Conservation (phyloP, 1,284 basidiomycete species). For the Boletus semigastroideus region DNA sequence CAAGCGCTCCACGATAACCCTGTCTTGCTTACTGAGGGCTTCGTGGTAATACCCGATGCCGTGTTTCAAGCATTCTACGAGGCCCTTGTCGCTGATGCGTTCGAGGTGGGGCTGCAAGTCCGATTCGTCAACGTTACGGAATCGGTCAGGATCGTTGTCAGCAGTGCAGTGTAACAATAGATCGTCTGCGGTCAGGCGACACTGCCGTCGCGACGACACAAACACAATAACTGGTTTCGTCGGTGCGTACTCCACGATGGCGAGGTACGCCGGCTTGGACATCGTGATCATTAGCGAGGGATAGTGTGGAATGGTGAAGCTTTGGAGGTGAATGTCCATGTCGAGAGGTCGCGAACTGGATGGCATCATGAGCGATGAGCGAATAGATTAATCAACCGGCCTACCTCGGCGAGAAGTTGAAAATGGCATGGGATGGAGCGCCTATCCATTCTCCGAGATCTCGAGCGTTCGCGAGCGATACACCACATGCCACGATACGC, state of each 20-base stretch:
- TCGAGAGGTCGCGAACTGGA: conserved; percentile 87
- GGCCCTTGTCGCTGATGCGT: conserved; percentile 74
- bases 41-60: conserved; percentile 98
- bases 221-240: conserved; percentile 90
- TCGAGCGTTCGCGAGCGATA: conserved; percentile 93
- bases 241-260: conserved; percentile 87
- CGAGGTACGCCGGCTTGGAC: conserved; percentile 97
- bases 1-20: conserved; percentile 89
- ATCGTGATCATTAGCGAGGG: conserved; percentile 98
- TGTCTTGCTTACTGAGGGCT: conserved; percentile 89
- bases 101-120: conserved; percentile 90
- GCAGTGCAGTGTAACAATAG: conserved; percentile 87
- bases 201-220: conserved; percentile 93
- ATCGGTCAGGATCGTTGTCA: conserved; percentile 82
- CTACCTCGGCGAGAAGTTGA: conserved; percentile 95
- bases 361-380: conserved; percentile 6
- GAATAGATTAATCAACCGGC: conserved; percentile 13
- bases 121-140: conserved; percentile 86
- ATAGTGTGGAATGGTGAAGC: conserved; percentile 95
- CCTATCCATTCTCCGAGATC: conserved; percentile 99
- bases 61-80: conserved; percentile 83
- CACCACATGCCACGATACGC: conserved; percentile 90
- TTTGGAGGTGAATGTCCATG: conserved; percentile 97
- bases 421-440: conserved; percentile 87
- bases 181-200: conserved; percentile 90